A percentile compares a stretch with the other conserved stretches of the same genome.
Conservation (phyloP, 371 early-diverging fungal species). For the Mucor plumbeus region DNA sequence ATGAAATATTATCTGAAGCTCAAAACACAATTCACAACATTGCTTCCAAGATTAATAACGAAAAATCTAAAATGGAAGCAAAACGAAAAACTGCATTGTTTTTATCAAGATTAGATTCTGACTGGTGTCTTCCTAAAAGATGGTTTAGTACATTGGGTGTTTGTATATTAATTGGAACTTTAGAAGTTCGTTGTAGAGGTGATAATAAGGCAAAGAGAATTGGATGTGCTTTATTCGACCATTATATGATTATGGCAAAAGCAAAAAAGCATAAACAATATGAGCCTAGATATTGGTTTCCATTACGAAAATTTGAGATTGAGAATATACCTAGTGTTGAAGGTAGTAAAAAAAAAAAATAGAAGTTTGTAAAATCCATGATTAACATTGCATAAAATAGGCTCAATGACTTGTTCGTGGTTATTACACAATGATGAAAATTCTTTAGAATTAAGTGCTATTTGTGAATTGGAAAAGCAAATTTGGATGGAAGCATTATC, state of each 20-base stretch:
- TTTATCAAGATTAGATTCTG: conserved; percentile 39
- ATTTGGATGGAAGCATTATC: conserved; percentile 27
- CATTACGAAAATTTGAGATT: conserved; percentile 55
- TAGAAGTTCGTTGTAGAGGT: conserved; percentile 39
- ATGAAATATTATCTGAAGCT: conserved; percentile 34
- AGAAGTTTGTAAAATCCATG: neutral
- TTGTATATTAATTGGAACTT: conserved; percentile 44
- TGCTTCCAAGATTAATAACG: conserved; percentile 35
- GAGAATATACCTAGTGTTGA: conserved; percentile 38
- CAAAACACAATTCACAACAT: conserved; percentile 40
- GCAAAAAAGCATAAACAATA: conserved; percentile 54
- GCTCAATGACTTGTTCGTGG: conserved; percentile 22
- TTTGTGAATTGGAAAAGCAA: conserved; percentile 25
- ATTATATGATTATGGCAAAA: conserved; percentile 60
- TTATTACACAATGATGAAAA: conserved; percentile 19
- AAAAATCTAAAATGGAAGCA: conserved; percentile 41
- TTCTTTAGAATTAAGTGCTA: conserved; percentile 25
- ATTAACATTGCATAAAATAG: conserved; percentile 2
- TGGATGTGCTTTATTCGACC: conserved; percentile 60
- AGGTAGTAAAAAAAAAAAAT: conserved; percentile 9
- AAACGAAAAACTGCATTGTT: conserved; percentile 44
- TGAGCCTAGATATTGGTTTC: conserved; percentile 63
- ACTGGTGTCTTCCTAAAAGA: conserved; percentile 45
- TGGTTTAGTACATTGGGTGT: conserved; percentile 49
- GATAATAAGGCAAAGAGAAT: conserved; percentile 35